Evolutionary conservation across 1,284 basidiomycete genomes (phyloP), one percentile per base, ranked within the genome.

Genomic region (Blastosporella zonata): DNA sequence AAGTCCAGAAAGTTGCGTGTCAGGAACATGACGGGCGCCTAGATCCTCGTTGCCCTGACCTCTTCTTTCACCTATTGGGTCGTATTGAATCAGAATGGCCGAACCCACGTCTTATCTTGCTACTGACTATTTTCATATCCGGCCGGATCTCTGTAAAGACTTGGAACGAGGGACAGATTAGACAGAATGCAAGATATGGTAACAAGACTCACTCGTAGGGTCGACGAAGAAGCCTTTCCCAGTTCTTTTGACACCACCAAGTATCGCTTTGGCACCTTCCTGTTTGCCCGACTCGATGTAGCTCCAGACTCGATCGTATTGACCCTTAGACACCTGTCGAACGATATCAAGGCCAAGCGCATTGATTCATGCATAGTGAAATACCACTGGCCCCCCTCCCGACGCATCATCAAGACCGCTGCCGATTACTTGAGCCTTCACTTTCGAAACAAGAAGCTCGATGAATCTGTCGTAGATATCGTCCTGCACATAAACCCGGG

Each of bases 221-320:
- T 89, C 82, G 23, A 90, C 79, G 61, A 74, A 91, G 62, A 75
- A 91, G 8, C 88, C 89, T 62, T 84, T 85, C 2, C 77, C 77
- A 1, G 71, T 47, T 56, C 84, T 74, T 66, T 84, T 89, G 61
- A 79, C 74, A 20, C 94, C 96, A 23, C 96, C 96, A 6, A 90
- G 72, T 27, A 83, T 70, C 18, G 87, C 70, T 56, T 80, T 87
- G 17, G 95, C 95, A 15, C 95, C 95, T 62, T 90, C 84, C 55
- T 79, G 63, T 67, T 90, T 91, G 27, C 94, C 96, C 1, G 78
- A 75, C 58, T 95, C 87, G 59, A 99, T 95, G 67, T 94, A 97
- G 12, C 72, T 70, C 80, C 93, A 87, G 44, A 98, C 84, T 57
- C 89, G 87, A 66, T 97, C 92, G 60, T 88, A 91, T 67, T 98